Percentiles rank a stretch among this genome's conserved stretches.
phyloP scores from a whole-genome alignment of 441 rosid species.

The Mallotus repandus region DNA sequence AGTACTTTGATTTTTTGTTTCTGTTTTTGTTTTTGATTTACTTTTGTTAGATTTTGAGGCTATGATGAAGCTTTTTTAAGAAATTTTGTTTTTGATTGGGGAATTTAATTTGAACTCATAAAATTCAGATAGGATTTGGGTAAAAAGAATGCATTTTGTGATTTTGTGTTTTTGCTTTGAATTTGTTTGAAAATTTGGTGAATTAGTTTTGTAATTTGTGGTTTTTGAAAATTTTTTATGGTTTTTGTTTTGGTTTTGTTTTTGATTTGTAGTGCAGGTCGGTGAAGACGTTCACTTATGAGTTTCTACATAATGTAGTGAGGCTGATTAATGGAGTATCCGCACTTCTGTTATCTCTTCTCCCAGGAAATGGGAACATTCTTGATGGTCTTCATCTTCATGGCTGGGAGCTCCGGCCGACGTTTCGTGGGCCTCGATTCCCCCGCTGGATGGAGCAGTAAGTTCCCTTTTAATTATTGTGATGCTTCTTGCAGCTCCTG shows the following conservation, averaged over 20 bases:
- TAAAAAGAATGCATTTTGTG: too few relatives aligned
- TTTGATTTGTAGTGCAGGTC: constrained; percentile 64
- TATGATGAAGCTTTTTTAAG: too few relatives aligned
- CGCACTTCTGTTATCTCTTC: constrained; percentile 69
- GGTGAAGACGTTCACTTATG: constrained; percentile 84
- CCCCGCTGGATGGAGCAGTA: constrained; percentile 96
- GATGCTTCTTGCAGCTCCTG: too few relatives aligned
- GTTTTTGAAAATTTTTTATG: background rate
- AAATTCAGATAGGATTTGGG: too few relatives aligned
- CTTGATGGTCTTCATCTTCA: constrained; percentile 84
- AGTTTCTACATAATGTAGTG: constrained; percentile 74
- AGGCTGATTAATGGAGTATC: constrained; percentile 82
- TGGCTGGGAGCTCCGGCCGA: constrained; percentile 97
- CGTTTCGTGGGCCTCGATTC: constrained; percentile 83
- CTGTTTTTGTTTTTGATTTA: background rate
- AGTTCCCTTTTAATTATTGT: constrained; percentile 10
- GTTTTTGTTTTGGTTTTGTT: background rate
- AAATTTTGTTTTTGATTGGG: too few relatives aligned
- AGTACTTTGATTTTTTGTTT: background rate
- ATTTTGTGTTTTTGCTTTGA: background rate
- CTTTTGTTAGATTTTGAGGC: background rate
- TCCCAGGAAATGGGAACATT: constrained; percentile 71
- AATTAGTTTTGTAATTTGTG: too few relatives aligned
- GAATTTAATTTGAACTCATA: background rate
- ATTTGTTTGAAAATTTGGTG: too few relatives aligned